Percentiles rank a stretch among this genome's conserved stretches.
Evolutionary conservation across 495 filamentous ascomycete species (phyloP).

Genomic region (Oidiodendron maius): DNA sequence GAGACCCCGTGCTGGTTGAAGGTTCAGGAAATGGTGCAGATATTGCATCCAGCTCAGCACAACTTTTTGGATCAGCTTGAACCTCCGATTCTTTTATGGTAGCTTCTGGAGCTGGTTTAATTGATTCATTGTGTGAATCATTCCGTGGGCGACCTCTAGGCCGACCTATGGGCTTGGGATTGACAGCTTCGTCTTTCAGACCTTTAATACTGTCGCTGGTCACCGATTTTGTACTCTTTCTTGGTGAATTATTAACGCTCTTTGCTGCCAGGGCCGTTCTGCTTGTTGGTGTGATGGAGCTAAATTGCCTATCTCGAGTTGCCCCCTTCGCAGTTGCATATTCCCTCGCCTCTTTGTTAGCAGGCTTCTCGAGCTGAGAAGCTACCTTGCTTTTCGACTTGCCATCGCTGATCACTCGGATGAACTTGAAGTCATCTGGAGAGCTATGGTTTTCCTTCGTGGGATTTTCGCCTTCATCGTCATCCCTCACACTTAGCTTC

Average conservation of each 20-base stretch:
- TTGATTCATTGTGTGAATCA: no score
- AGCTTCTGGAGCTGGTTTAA: slow-evolving; percentile 2
- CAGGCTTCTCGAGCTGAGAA: slow-evolving; percentile 17
- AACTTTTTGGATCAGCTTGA: slow-evolving; percentile 21
- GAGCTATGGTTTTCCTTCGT: slow-evolving; percentile 18
- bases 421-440: slow-evolving; percentile 45
- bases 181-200: slow-evolving; percentile 13
- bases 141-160: no score
- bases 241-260: slow-evolving; percentile 44
- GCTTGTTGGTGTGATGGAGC: neutral
- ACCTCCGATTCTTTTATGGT: slow-evolving; percentile 11
- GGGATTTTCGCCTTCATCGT: slow-evolving; percentile 31
- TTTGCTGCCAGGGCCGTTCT: slow-evolving; percentile 57
- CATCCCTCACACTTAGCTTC: slow-evolving; percentile 52
- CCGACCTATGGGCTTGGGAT: no score
- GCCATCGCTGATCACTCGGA: slow-evolving; percentile 10
- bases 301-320: slow-evolving; percentile 7
- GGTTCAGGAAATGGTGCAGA: slow-evolving; percentile 30
- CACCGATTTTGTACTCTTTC: slow-evolving; percentile 22
- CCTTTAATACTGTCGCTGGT: slow-evolving; percentile 14
- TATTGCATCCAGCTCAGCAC: slow-evolving; percentile 25
- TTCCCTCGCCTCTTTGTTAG: slow-evolving; percentile 11
- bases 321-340: slow-evolving; percentile 17
- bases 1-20: slow-evolving; percentile 25
- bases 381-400: slow-evolving; percentile 2